Conservation (phyloP, 495 filamentous ascomycete species). For the Penicillium desertorum region DNA sequence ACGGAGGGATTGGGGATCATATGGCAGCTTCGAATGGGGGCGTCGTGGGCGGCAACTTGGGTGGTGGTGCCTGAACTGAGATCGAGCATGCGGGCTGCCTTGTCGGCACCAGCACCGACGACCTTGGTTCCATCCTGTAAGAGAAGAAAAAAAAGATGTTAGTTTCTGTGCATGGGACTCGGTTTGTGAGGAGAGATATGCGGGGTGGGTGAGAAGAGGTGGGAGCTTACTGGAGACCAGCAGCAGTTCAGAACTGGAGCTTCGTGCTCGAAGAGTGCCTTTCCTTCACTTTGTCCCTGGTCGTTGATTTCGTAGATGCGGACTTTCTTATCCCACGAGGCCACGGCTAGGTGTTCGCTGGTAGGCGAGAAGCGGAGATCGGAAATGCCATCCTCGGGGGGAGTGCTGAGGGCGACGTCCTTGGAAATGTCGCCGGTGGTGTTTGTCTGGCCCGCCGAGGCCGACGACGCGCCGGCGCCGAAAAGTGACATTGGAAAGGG, state of each 20-base stretch:
- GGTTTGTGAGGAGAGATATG: not conserved
- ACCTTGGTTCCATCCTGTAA: conserved; percentile 69
- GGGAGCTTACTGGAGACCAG: conserved; percentile 74
- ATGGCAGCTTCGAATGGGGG: conserved; percentile 73
- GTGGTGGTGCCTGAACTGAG: conserved; percentile 55
- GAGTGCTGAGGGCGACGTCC: conserved; percentile 73
- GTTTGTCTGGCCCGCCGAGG: conserved; percentile 53
- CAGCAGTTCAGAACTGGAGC: conserved; percentile 74
- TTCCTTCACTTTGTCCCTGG: conserved; percentile 69
- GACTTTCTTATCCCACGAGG: conserved; percentile 93
- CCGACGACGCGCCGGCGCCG: conserved; percentile 46
- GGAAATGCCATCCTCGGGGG: conserved; percentile 83
- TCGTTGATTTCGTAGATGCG: conserved; percentile 84
- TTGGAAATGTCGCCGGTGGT: conserved; percentile 89
- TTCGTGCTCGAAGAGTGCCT: conserved; percentile 74
- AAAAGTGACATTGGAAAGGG: conserved; percentile 60
- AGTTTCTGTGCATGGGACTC: conserved; percentile 9
- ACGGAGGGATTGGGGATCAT: conserved; percentile 60
- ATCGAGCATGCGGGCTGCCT: conserved; percentile 77
- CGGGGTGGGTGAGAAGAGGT: not conserved
- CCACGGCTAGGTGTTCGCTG: conserved; percentile 75
- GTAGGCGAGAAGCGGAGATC: conserved; percentile 78
- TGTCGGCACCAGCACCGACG: conserved; percentile 80
- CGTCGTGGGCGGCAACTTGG: conserved; percentile 76
- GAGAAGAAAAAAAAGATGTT: conserved; percentile 9